Percentiles rank a stretch among this genome's conserved stretches.
Evolutionary conservation across 2,329 filamentous ascomycete species (phyloP).

Genomic region (Colletotrichum acutatum): DNA sequence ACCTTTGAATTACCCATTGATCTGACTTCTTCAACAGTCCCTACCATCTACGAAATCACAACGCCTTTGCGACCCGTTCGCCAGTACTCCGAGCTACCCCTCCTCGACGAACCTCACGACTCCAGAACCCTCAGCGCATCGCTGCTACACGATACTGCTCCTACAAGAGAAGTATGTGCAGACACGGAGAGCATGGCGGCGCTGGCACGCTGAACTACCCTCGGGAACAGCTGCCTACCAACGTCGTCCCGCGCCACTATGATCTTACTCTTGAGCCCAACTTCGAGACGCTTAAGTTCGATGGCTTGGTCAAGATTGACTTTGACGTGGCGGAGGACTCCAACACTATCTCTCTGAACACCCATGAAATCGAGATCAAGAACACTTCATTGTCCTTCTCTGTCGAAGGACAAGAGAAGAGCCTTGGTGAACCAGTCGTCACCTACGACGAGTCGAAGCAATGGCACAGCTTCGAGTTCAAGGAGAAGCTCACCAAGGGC

Average conservation of each 20-base stretch:
- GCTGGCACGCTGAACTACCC: slow-evolving; percentile 41
- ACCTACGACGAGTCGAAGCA: slow-evolving; percentile 83
- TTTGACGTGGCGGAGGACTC: slow-evolving; percentile 88
- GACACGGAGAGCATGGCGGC: slow-evolving; percentile 26
- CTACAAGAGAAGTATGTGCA: slow-evolving; percentile 37
- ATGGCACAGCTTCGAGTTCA: slow-evolving; percentile 83
- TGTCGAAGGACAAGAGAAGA: slow-evolving; percentile 52
- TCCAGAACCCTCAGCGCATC: slow-evolving; percentile 32
- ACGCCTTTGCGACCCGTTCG: slow-evolving; percentile 10
- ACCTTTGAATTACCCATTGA: background rate
- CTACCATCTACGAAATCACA: slow-evolving; percentile 18
- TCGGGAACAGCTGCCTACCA: slow-evolving; percentile 88
- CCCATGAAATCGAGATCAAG: slow-evolving; percentile 85
- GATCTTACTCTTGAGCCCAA: slow-evolving; percentile 91
- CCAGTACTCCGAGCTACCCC: slow-evolving; percentile 23
- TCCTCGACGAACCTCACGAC: slow-evolving; percentile 13
- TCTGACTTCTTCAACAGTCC: slow-evolving; percentile 4
- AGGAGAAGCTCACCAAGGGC: slow-evolving; percentile 77
- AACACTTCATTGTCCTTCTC: slow-evolving; percentile 56
- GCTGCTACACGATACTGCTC: slow-evolving; percentile 33
- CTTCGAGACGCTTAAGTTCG: slow-evolving; percentile 87
- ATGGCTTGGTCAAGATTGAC: slow-evolving; percentile 86
- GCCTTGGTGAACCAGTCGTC: slow-evolving; percentile 69
- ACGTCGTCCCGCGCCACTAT: slow-evolving; percentile 93
- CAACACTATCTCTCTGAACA: slow-evolving; percentile 87